Evolutionary conservation across 495 filamentous ascomycete genomes (phyloP).

Genomic region (Podospora pseudoanserina): DNA sequence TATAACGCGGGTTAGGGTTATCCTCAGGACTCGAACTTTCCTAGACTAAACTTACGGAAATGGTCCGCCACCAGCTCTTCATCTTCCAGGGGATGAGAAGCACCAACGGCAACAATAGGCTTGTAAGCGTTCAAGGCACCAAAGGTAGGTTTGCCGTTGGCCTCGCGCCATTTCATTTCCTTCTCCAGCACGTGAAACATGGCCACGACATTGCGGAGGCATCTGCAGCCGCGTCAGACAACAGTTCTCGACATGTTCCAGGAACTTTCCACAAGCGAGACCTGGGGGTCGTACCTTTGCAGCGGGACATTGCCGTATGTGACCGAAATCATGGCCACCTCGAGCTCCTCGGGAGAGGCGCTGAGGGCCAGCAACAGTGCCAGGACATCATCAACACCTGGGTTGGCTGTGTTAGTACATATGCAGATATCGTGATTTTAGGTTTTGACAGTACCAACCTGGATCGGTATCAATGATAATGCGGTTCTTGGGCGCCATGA

Average conservation of each 20-base stretch:
- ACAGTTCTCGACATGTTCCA: slow-evolving; percentile 4
- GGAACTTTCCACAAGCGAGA: slow-evolving; percentile 9
- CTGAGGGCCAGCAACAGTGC: slow-evolving; percentile 80
- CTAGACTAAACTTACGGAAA: slow-evolving; percentile 60
- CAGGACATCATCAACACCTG: slow-evolving; percentile 89
- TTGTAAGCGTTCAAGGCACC: slow-evolving; percentile 61
- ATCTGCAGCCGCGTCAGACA: slow-evolving; percentile 47
- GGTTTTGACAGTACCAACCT: slow-evolving; percentile 37
- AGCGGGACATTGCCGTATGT: slow-evolving; percentile 92
- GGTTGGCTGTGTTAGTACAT: slow-evolving; percentile 6
- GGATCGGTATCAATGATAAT: slow-evolving; percentile 96
- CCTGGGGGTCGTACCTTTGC: slow-evolving; percentile 48
- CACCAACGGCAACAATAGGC: slow-evolving; percentile 82
- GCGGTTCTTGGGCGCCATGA: slow-evolving; percentile 59
- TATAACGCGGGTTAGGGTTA: slow-evolving; percentile 30
- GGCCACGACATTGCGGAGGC: slow-evolving; percentile 82
- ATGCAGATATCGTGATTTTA: not conserved
- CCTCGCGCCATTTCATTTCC: slow-evolving; percentile 78
- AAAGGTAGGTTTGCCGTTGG: slow-evolving; percentile 65
- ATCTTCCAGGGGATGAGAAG: slow-evolving; percentile 78
- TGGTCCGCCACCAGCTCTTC: slow-evolving; percentile 81
- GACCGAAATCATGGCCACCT: slow-evolving; percentile 83
- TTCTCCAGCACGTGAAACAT: slow-evolving; percentile 91
- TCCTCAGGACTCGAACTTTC: not conserved
- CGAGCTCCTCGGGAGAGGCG: slow-evolving; percentile 76